Conservation (phyloP, 192 early-diverging fungal species). For the Backusella australiensis region DNA sequence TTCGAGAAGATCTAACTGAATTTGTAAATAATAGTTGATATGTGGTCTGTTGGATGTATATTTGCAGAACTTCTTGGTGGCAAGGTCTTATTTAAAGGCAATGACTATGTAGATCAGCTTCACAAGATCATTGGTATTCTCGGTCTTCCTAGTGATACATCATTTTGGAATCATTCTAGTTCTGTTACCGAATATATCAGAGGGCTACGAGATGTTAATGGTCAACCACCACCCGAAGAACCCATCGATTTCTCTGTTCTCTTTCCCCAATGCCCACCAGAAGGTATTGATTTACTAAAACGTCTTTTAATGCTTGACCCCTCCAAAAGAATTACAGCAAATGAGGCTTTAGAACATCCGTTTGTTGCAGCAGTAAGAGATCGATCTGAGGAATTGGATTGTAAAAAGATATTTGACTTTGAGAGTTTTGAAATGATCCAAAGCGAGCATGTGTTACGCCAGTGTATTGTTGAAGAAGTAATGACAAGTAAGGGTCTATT, state of each 20-base stretch:
- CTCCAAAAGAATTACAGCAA: constrained; percentile 82
- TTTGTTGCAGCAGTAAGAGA: constrained; percentile 71
- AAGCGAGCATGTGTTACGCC: constrained; percentile 17
- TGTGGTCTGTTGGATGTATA: constrained; percentile 96
- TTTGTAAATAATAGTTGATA: constrained; percentile 53
- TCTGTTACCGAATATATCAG: constrained; percentile 33
- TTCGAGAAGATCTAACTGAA: background rate
- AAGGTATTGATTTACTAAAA: constrained; percentile 78
- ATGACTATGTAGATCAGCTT: constrained; percentile 91
- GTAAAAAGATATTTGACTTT: constrained; percentile 25
- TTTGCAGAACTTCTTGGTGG: constrained; percentile 87
- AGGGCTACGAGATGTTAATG: constrained; percentile 49
- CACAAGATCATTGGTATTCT: constrained; percentile 86
- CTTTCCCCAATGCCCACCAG: constrained; percentile 22
- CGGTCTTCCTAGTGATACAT: constrained; percentile 75
- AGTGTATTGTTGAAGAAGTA: constrained; percentile 30
- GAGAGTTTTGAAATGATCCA: constrained; percentile 31
- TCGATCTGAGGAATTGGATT: constrained; percentile 37
- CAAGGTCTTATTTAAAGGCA: constrained; percentile 83
- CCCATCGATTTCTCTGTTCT: constrained; percentile 22
- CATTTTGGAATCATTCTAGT: constrained; percentile 29
- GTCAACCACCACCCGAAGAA: constrained; percentile 25
- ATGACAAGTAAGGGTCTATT: constrained; percentile 6
- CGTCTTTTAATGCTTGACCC: constrained; percentile 88
- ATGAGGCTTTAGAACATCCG: constrained; percentile 87